Base-by-base conservation (phyloP, 345 rosid species). In the Ricinus communis region DNA sequence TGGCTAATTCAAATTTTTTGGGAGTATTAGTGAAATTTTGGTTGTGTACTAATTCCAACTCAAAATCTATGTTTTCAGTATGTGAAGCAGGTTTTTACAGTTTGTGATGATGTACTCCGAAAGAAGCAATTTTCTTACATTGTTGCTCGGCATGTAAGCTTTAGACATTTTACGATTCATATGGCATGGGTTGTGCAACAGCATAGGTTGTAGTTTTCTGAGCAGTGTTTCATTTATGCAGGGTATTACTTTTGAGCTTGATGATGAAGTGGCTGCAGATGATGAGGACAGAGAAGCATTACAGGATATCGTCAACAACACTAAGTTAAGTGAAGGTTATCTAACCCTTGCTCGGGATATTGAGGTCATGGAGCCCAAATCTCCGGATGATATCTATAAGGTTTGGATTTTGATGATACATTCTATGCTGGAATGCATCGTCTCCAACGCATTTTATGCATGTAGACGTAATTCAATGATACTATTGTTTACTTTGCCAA, bases 351-450 rank as follows among this genome's bases (percentile, higher is more conserved):
- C 98, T 71, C 93, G 96, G 65, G 99, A 96, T 87, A 88, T 96
- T 38, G 98, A 96, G 87, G 99, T 96, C 80, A 89, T 96, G 98
- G 99, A 96, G 82, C 87, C 98, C 65, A 96, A 90, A 76, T 87
- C 96, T 46, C 98, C 96, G 65, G 98, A 96, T 81, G 97, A 96
- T 68, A 87, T 96, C 74, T 96, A 93, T 70, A 96, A 95, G 98
- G 99, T 95, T 41, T 50, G 76, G 69, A 79, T 9, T 58, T 38
- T 41, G 30, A 41, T 55, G 21, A 43, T 41, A 15, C 50, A 46
- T 51, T 13, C 40, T 9, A 15, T 68, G 47, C 31, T 63, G 65
- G 33, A n/a, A 60, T 38, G 15, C 28, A 25, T 45, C 47, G 28
- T n/a, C 49, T 49, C 30, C 46, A 12, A 64, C 30, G 10, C 10